Evolutionary conservation across 2,329 filamentous ascomycete genomes (phyloP).

Genomic region (Apiospora aurea): DNA sequence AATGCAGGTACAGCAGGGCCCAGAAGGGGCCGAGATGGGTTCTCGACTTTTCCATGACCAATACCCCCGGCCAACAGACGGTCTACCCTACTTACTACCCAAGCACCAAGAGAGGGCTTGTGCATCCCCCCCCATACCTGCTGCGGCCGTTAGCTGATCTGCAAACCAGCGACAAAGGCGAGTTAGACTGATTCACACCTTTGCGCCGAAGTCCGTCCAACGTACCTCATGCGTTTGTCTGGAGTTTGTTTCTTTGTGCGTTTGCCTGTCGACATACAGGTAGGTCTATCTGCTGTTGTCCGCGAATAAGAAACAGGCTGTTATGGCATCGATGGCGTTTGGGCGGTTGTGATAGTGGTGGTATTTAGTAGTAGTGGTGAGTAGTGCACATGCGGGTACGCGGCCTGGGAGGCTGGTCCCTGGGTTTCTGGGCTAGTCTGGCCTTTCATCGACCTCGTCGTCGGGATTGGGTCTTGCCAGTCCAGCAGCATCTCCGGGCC

Average conservation of each 20-base stretch:
- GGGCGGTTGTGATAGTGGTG: not conserved
- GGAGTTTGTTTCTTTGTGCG: not conserved
- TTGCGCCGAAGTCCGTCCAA: not conserved
- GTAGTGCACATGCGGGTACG: slow-evolving; percentile 1
- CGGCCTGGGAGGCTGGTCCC: slow-evolving; percentile 5
- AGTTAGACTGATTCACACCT: not conserved
- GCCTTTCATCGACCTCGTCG: slow-evolving; percentile 21
- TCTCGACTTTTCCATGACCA: slow-evolving; percentile 7
- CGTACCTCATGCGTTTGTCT: not conserved
- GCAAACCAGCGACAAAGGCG: not conserved
- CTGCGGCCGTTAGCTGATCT: not conserved
- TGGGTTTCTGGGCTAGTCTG: not conserved
- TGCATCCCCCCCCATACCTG: not conserved
- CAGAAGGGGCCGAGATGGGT: slow-evolving; percentile 11
- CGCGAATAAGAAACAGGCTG: not conserved
- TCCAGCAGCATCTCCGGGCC: not conserved
- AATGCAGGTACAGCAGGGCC: slow-evolving; percentile 15
- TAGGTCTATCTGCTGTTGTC: not conserved
- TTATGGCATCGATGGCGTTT: not conserved
- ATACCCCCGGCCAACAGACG: not conserved
- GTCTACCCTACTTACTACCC: not conserved
- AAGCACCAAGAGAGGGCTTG: not conserved
- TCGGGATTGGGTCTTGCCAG: not conserved
- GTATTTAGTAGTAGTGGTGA: not conserved
- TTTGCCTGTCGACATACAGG: not conserved